Base-by-base conservation (phyloP, 2,329 filamentous ascomycete genomes). In the Colletotrichum phormii region DNA sequence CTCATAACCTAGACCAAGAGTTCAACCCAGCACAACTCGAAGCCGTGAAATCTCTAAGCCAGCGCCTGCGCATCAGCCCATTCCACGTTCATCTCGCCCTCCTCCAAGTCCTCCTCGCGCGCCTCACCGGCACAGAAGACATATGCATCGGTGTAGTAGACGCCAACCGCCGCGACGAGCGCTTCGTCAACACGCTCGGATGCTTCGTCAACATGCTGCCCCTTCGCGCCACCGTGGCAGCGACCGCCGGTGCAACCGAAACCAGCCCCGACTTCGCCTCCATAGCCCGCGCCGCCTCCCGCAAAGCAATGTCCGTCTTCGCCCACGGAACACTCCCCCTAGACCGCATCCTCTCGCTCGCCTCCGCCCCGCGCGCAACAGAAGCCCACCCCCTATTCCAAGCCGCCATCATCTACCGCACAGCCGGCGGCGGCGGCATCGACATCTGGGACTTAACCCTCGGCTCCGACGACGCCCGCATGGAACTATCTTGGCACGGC, bases 201-300 rank as follows among this genome's bases (percentile, higher is more conserved):
- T 77, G 83, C 51, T 85, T 85, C 53, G 68, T 89, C 2, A 89
- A 90, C 71, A 75, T 89, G 0, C 77, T 89, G 1, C 82, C 88
- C 4, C 60, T 89, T 2, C 37, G 37, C 15, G 37, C 37, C 37
- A 42, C 37, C 13, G 15, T 42, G 7, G 37, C 37, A 42, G 37
- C 37, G 15, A 15, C 37, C 37, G 37, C 37, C 37, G 37, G 37
- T 42, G 18, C 37, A 42, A 15, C 37, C 37, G 37, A 15, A 42
- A 42, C 37, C 15, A 42, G 37, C 15, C 15, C 1, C 79, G 80
- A 1, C 83, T 88, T 68, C 76, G 76, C 77, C 1, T 42, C 18
- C 9, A 61, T 61, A 13, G 33, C 31, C n/a, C 4, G 81, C 84
- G 37, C 13, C 37, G 37, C 37, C 37, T 42, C 37, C 13, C 37